A percentile compares a stretch with the other conserved stretches of the same genome.
Evolutionary conservation across 352 stramenopile species (phyloP).

Genomic region (Phytophthora aleatoria): DNA sequence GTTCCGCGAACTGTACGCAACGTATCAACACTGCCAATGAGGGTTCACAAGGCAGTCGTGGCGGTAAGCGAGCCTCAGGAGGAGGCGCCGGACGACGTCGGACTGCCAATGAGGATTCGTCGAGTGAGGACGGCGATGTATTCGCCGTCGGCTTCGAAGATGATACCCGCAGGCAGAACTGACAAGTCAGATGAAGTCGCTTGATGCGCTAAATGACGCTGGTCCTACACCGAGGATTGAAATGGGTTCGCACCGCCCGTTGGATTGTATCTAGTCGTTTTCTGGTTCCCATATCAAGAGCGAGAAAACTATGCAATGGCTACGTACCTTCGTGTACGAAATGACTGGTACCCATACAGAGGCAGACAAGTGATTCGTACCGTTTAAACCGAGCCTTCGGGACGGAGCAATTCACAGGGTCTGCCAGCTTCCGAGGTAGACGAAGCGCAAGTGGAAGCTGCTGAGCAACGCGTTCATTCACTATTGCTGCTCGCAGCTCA

Average conservation of each 20-base stretch:
- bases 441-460: not conserved
- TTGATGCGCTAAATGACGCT: not conserved
- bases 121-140: not conserved
- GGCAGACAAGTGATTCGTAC: not conserved
- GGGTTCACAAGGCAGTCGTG: not conserved
- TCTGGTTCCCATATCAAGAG: not conserved
- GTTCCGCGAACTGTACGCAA: not conserved
- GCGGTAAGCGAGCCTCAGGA: not conserved
- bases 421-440: not conserved
- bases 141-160: not conserved
- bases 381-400: not conserved
- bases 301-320: slow-evolving; percentile 10
- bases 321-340: not conserved
- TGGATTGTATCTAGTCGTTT: slow-evolving; percentile 1
- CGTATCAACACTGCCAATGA: not conserved
- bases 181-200: not conserved
- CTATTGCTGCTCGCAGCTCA: not conserved
- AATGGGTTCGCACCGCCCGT: slow-evolving; percentile 2
- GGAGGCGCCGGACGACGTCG: not conserved
- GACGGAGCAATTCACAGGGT: not conserved
- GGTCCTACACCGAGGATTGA: not conserved
- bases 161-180: not conserved
- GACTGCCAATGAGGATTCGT: not conserved
- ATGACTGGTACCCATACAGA: slow-evolving; percentile 7
- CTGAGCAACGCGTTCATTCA: not conserved